These are phyloP conservation scores for Bonia amplexicaulis DNA, from an alignment of 176 grass and related monocot species.

Conservation along the genomic window DNA sequence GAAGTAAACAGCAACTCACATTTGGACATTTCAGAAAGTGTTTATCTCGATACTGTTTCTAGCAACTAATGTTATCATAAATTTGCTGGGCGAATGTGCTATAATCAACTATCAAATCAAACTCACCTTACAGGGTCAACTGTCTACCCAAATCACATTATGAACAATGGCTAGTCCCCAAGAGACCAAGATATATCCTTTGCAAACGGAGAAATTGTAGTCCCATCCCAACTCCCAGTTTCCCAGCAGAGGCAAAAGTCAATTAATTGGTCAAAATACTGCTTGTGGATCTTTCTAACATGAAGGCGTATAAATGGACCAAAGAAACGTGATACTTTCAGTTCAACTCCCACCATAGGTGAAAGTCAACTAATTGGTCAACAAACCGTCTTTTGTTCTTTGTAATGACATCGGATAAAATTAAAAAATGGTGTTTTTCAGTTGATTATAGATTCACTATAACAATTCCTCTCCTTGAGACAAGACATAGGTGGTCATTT, in stretches of 20 bases:
- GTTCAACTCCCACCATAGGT: not conserved
- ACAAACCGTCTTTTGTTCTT: not conserved
- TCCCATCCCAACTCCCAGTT: not conserved
- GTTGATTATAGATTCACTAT: not conserved
- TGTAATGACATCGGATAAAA: not conserved
- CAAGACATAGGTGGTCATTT: not conserved
- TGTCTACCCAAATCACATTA: not conserved
- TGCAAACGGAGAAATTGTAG: not conserved
- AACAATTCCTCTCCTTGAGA: not conserved
- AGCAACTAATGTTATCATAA: not conserved
- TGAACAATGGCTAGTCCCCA: not conserved
- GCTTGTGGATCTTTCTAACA: not conserved
- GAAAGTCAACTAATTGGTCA: not conserved
- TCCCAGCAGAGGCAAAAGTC: conserved; percentile 6
- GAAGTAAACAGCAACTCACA: not conserved
- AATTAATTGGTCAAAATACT: conserved; percentile 5
- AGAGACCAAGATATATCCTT: not conserved
- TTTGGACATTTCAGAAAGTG: not conserved
- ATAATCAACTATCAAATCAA: conserved; percentile 4
- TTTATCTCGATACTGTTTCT: not conserved
- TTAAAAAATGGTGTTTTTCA: not conserved
- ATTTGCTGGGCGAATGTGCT: not conserved
- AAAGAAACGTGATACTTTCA: not conserved
- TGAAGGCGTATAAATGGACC: conserved; percentile 5
- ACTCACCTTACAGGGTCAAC: not conserved